Evolutionary conservation across 1,139 yeast genomes (phyloP).

Genomic region (Hansenula lynferdii): DNA sequence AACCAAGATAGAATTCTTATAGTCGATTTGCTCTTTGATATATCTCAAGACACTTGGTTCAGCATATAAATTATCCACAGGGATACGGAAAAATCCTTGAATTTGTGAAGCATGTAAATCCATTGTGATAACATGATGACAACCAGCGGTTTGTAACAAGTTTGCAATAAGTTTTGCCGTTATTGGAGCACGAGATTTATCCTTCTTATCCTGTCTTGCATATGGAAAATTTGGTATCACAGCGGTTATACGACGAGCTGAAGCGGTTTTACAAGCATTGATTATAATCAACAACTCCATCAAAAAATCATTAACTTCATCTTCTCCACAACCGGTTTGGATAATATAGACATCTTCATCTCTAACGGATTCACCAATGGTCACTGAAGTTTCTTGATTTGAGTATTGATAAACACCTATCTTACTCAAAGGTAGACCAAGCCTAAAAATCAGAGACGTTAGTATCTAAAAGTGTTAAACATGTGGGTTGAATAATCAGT

Average conservation of each 20-base stretch:
- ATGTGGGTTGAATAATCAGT: neutral
- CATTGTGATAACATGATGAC: constrained; percentile 79
- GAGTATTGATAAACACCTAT: constrained; percentile 67
- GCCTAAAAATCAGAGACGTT: constrained; percentile 11
- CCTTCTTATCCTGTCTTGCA: constrained; percentile 81
- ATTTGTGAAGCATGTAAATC: constrained; percentile 83
- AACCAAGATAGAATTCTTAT: constrained; percentile 61
- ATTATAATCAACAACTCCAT: constrained; percentile 70
- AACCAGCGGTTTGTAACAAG: constrained; percentile 72
- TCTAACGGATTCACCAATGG: constrained; percentile 71
- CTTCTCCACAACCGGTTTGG: constrained; percentile 67
- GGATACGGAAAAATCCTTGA: constrained; percentile 77
- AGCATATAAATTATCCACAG: constrained; percentile 78
- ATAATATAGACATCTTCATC: constrained; percentile 74
- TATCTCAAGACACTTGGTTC: constrained; percentile 73
- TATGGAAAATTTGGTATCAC: constrained; percentile 79
- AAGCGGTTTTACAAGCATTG: constrained; percentile 74
- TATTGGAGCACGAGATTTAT: constrained; percentile 76
- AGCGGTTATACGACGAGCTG: constrained; percentile 75
- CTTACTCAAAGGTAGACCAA: constrained; percentile 57
- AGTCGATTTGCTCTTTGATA: constrained; percentile 49
- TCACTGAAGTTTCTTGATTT: constrained; percentile 66
- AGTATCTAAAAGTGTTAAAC: neutral
- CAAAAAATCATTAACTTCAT: constrained; percentile 59
- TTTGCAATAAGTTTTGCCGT: constrained; percentile 79